A percentile compares a stretch with the other conserved stretches of the same genome.
These are phyloP conservation scores for Erodium texanum DNA, from an alignment of 441 rosid species.

Conservation along the genomic window DNA sequence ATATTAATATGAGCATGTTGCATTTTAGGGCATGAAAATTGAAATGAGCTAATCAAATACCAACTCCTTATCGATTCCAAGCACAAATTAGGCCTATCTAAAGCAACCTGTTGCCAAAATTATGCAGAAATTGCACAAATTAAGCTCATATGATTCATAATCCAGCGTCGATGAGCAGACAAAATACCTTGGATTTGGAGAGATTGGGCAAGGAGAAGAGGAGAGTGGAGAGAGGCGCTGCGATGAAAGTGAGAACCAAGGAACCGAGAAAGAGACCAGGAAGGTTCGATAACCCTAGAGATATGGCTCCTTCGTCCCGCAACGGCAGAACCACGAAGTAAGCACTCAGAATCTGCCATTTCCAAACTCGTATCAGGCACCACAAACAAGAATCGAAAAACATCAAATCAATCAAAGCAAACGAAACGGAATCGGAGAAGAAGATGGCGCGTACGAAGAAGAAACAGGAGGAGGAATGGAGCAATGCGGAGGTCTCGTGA, in stretches of 20 bases:
- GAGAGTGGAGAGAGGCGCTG: slow-evolving; percentile 84
- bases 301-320: slow-evolving; percentile 26
- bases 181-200: slow-evolving; percentile 62
- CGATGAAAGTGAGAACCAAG: slow-evolving; percentile 59
- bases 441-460: slow-evolving; percentile 17
- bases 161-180: not conserved
- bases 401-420: not conserved
- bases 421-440: not conserved
- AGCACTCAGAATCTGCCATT: slow-evolving; percentile 21
- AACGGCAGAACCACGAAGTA: slow-evolving; percentile 25
- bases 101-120: not conserved
- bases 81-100: too few species aligned
- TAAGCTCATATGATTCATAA: not conserved
- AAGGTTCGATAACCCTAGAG: slow-evolving; percentile 21
- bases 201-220: slow-evolving; percentile 65
- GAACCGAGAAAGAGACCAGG: slow-evolving; percentile 76
- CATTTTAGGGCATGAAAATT: too few species aligned
- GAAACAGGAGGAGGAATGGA: slow-evolving; percentile 25
- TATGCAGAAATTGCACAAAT: not conserved
- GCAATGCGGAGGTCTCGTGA: slow-evolving; percentile 19
- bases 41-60: too few species aligned
- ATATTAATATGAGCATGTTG: too few species aligned
- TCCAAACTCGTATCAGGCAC: not conserved
- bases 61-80: too few species aligned
- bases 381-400: not conserved